A percentile compares a stretch with the other conserved stretches of the same genome.
Conservation (phyloP, 225 moss, liverwort and hornwort species). For the Pseudisothecium myosuroides region DNA sequence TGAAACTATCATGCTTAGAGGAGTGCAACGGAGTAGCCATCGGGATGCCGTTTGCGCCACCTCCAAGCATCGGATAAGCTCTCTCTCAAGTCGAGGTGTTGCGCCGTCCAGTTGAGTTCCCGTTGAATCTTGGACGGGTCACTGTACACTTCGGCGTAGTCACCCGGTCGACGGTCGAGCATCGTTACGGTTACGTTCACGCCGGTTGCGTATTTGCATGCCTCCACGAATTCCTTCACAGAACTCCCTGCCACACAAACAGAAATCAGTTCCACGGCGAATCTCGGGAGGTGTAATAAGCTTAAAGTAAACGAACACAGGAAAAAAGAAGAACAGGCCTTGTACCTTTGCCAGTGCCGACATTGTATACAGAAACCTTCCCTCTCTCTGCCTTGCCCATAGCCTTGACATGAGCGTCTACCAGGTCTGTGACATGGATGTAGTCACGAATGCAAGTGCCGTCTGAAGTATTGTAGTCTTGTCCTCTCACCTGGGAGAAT, state of each 20-base stretch:
- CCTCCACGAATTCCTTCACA: conserved; percentile 81
- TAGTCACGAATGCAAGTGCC: conserved; percentile 96
- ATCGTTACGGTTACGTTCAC: conserved; percentile 51
- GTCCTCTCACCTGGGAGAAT: conserved; percentile 41
- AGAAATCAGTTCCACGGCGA: background rate
- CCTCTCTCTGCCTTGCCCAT: conserved; percentile 39
- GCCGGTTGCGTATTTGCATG: conserved; percentile 75
- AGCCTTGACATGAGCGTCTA: conserved; percentile 89
- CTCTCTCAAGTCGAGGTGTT: conserved; percentile 57
- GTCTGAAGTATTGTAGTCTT: conserved; percentile 64
- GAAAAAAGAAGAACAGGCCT: background rate
- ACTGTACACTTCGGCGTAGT: conserved; percentile 88
- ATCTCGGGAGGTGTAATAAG: background rate
- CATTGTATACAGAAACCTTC: conserved; percentile 67
- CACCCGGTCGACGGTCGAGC: conserved; percentile 64
- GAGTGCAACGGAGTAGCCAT: conserved; percentile 48
- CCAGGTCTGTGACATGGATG: conserved; percentile 91
- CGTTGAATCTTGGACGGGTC: conserved; percentile 62
- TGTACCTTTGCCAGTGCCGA: conserved; percentile 85
- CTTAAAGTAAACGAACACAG: background rate
- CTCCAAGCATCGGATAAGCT: conserved; percentile 82
- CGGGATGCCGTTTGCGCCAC: conserved; percentile 61
- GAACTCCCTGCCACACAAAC: conserved; percentile 11
- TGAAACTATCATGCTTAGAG: background rate
- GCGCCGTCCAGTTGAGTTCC: conserved; percentile 67